Evolutionary conservation across 169 alveolate species (phyloP).

Genomic region (Eimeria maxima): DNA sequence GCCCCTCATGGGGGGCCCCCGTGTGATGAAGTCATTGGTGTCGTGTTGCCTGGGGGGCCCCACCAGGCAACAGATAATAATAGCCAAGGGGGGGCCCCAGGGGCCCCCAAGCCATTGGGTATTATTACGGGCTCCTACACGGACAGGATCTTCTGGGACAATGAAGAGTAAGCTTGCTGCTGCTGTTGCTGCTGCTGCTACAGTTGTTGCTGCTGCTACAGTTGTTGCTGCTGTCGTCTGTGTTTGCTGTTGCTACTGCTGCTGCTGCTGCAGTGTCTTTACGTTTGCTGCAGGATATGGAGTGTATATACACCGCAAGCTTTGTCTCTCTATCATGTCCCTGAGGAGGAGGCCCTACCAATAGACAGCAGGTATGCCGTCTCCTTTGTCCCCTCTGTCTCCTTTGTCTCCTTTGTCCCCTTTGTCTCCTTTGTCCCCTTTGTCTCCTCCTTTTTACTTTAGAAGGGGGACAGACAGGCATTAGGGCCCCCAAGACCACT

Average conservation of each 20-base stretch:
- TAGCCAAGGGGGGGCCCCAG: not conserved
- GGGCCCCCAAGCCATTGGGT: not conserved
- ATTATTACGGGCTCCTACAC: constrained; percentile 30
- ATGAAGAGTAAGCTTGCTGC: constrained; percentile 3
- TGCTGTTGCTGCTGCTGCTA: not conserved
- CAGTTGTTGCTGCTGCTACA: not conserved
- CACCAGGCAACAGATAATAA: not conserved
- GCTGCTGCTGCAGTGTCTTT: not conserved
- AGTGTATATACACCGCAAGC: constrained; percentile 11
- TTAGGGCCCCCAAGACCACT: not conserved
- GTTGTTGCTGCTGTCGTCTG: not conserved
- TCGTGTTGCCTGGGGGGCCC: not conserved
- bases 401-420: not conserved
- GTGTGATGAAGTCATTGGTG: constrained; percentile 9
- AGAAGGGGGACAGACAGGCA: no score
- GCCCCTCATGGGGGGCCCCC: constrained; percentile 46
- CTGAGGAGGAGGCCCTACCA: constrained; percentile 44
- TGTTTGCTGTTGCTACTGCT: not conserved
- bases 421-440: no score
- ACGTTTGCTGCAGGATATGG: not conserved
- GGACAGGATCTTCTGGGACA: not conserved
- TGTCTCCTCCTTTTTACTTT: no score
- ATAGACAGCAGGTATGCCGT: constrained; percentile 59
- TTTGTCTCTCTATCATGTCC: not conserved
- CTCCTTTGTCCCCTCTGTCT: not conserved